Evolutionary conservation across 345 rosid genomes (phyloP).

Genomic region (Rhodamnia rubescens): DNA sequence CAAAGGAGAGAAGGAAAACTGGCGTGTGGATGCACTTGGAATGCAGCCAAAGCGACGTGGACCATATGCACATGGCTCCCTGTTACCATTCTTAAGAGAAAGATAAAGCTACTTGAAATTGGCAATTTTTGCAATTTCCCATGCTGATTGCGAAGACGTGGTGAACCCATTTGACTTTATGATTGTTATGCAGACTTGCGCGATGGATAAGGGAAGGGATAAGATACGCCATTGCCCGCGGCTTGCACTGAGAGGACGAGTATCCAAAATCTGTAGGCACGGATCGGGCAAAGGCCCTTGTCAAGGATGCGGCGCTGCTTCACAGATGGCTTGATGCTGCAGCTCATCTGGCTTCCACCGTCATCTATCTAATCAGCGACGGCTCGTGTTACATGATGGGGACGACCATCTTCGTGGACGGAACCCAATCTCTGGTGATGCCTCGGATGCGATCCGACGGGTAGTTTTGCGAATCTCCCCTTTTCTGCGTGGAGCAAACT

Average conservation of each 20-base stretch:
- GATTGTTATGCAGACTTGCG: slow-evolving; percentile 27
- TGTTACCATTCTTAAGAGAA: no score
- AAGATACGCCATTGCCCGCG: slow-evolving; percentile 56
- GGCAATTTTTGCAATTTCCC: no score
- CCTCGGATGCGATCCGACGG: slow-evolving; percentile 85
- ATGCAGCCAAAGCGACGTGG: no score
- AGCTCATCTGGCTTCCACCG: slow-evolving; percentile 58
- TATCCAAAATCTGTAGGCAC: slow-evolving; percentile 52
- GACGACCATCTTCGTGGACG: slow-evolving; percentile 68
- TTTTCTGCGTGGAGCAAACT: not conserved
- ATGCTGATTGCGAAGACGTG: no score
- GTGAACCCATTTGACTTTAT: not conserved
- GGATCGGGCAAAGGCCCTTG: slow-evolving; percentile 57
- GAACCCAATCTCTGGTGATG: slow-evolving; percentile 70
- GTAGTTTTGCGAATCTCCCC: slow-evolving; percentile 2
- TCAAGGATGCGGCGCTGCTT: slow-evolving; percentile 45
- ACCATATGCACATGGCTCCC: no score
- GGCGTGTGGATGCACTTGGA: no score
- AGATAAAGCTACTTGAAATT: no score
- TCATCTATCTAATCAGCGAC: slow-evolving; percentile 75
- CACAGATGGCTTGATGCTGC: slow-evolving; percentile 64
- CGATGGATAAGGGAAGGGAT: slow-evolving; percentile 52
- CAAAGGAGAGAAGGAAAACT: no score
- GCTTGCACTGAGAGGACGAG: slow-evolving; percentile 58
- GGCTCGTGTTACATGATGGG: slow-evolving; percentile 81